Conservation (phyloP, 1,284 basidiomycete species). For the Rhizopogon parksii region DNA sequence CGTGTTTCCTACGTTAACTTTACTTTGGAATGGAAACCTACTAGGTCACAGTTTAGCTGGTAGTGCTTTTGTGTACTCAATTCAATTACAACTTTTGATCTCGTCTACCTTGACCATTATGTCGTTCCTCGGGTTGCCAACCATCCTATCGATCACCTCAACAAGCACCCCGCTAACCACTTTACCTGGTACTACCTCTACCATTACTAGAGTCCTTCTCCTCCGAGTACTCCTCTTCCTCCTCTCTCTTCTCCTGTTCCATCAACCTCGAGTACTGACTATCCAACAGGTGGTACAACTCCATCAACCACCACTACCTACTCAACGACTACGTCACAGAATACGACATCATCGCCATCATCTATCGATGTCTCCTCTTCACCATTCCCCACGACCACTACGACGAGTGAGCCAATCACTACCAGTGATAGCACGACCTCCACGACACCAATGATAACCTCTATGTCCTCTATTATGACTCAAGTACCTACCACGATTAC, state of each 20-base stretch:
- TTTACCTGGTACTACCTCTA: not conserved
- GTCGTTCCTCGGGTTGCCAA: constrained; percentile 1
- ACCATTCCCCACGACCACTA: not conserved
- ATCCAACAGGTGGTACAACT: not conserved
- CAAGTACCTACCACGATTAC: constrained; percentile 11
- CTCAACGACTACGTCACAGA: not conserved
- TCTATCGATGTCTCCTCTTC: not conserved
- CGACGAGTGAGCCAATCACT: not conserved
- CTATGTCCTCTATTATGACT: not conserved
- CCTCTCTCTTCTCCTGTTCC: not conserved
- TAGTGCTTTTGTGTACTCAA: no score
- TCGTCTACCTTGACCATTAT: constrained; percentile 16
- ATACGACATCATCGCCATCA: not conserved
- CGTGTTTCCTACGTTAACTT: no score
- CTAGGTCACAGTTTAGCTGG: no score
- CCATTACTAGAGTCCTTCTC: not conserved
- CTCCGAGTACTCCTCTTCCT: constrained; percentile 11
- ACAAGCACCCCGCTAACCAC: constrained; percentile 3
- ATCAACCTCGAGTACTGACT: not conserved
- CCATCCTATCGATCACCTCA: not conserved
- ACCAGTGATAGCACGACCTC: not conserved
- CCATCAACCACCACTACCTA: not conserved
- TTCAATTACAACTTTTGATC: not conserved
- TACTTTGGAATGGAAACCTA: no score
- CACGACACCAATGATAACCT: not conserved